These are phyloP conservation scores for Colletotrichum sp. DNA, from an alignment of 2,329 filamentous ascomycete species.

Conservation along the genomic window DNA sequence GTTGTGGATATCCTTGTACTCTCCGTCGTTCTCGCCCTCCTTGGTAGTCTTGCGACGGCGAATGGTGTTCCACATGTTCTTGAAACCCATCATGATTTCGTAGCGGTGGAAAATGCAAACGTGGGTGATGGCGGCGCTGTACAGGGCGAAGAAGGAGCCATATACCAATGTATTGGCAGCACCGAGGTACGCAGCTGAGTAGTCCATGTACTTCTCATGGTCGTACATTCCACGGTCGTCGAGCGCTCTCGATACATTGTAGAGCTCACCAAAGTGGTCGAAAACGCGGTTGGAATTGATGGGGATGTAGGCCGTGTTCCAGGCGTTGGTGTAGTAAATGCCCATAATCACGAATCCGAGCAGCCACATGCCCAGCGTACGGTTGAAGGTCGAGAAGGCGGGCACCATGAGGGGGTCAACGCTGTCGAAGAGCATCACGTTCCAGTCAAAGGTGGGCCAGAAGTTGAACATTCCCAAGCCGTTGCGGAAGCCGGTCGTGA, in stretches of 20 bases:
- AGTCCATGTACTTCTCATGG: conserved; percentile 37
- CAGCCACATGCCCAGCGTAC: conserved; percentile 33
- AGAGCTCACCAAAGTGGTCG: conserved; percentile 41
- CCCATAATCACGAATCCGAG: conserved; percentile 32
- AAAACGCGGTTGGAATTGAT: conserved; percentile 44
- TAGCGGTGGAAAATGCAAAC: conserved; percentile 35
- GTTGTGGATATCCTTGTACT: conserved; percentile 37
- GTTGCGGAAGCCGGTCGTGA: conserved; percentile 39
- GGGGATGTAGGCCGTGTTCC: conserved; percentile 41
- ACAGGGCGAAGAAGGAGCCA: conserved; percentile 31
- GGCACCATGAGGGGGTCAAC: conserved; percentile 33
- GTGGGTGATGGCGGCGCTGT: conserved; percentile 32
- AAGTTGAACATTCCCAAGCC: conserved; percentile 51
- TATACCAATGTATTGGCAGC: conserved; percentile 34
- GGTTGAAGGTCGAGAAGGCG: conserved; percentile 40
- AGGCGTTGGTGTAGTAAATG: conserved; percentile 37
- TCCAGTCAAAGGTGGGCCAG: conserved; percentile 49
- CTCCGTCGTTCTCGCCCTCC: conserved; percentile 38
- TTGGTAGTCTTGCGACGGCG: conserved; percentile 32
- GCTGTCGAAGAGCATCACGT: conserved; percentile 36
- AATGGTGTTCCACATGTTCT: conserved; percentile 28
- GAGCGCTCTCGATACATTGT: conserved; percentile 42
- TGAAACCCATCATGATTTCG: conserved; percentile 30
- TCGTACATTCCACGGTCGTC: conserved; percentile 40
- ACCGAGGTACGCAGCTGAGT: conserved; percentile 26